These are phyloP conservation scores for Diutina pseudorugosa DNA, from an alignment of 1,139 yeast species.

Conservation along the genomic window DNA sequence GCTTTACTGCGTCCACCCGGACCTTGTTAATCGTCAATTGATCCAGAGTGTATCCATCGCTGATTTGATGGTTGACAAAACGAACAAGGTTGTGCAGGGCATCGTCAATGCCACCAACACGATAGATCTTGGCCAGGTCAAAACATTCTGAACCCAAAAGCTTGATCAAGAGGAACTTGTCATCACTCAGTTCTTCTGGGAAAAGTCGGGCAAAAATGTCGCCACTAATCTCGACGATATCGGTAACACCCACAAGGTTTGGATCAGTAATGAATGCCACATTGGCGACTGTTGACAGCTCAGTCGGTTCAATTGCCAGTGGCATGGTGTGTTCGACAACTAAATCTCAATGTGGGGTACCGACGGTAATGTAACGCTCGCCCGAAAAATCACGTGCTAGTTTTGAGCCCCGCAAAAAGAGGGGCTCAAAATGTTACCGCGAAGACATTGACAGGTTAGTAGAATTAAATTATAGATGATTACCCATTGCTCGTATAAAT, in stretches of 20 bases:
- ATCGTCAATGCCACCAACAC: constrained; percentile 20
- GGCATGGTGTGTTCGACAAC: constrained; percentile 9
- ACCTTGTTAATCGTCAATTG: constrained; percentile 22
- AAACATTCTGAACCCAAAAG: constrained; percentile 35
- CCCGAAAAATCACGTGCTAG: background rate
- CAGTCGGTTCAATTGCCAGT: constrained; percentile 7
- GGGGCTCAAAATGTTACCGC: background rate
- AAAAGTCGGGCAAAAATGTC: constrained; percentile 23
- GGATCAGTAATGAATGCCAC: constrained; percentile 23
- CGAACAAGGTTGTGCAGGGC: constrained; percentile 20
- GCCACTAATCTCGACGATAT: constrained; percentile 21
- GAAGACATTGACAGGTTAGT: no score
- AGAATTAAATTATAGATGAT: background rate
- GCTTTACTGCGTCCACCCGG: constrained; percentile 20
- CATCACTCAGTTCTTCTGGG: constrained; percentile 12
- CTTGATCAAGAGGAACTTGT: constrained; percentile 20
- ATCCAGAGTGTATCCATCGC: background rate
- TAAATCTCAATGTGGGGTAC: constrained; percentile 4
- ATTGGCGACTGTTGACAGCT: constrained; percentile 16
- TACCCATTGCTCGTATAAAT: background rate
- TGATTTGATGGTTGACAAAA: constrained; percentile 15
- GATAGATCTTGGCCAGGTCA: constrained; percentile 21
- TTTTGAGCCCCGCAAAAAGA: background rate
- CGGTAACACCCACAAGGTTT: constrained; percentile 12
- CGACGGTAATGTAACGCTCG: background rate